A percentile compares a stretch with the other conserved stretches of the same genome.
Conservation (phyloP, 768 basidiomycete genomes). For the Termitomyces sp. region DNA sequence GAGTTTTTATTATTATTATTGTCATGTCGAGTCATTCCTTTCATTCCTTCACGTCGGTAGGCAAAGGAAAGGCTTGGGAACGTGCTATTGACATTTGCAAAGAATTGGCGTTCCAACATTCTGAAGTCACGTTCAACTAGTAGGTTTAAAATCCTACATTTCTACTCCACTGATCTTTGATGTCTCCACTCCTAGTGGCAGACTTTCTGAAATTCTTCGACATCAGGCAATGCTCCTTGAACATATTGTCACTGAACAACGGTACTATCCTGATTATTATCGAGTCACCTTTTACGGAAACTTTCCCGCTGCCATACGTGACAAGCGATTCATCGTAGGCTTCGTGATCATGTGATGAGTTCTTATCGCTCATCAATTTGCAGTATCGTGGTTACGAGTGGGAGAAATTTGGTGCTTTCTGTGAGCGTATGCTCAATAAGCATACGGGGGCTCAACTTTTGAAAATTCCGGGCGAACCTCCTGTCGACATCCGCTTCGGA, state of each 20-base stretch:
- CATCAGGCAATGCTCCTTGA: constrained; percentile 87
- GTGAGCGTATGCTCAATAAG: constrained; percentile 88
- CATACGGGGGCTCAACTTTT: constrained; percentile 81
- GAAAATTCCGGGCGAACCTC: constrained; percentile 67
- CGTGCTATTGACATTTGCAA: constrained; percentile 90
- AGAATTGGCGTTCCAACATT: constrained; percentile 85
- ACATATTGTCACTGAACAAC: constrained; percentile 76
- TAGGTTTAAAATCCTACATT: constrained; percentile 28
- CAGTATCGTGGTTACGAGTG: constrained; percentile 93
- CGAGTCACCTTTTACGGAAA: constrained; percentile 91
- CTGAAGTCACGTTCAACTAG: constrained; percentile 89
- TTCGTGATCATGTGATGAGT: constrained; percentile 13
- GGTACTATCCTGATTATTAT: constrained; percentile 91
- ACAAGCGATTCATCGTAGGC: constrained; percentile 87
- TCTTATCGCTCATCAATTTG: constrained; percentile 5
- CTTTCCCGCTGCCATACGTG: constrained; percentile 78
- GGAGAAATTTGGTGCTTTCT: constrained; percentile 89
- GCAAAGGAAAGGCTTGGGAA: constrained; percentile 98
- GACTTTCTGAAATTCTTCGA: constrained; percentile 78
- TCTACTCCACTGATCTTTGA: not conserved
- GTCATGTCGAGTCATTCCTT: not conserved
- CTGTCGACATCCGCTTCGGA: constrained; percentile 75
- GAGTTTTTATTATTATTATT: constrained; percentile 2
- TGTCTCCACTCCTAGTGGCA: constrained; percentile 41
- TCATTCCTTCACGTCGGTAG: constrained; percentile 35